These are phyloP conservation scores for Verticillium tricorpus DNA, from an alignment of 2,329 filamentous ascomycete species.

Conservation along the genomic window DNA sequence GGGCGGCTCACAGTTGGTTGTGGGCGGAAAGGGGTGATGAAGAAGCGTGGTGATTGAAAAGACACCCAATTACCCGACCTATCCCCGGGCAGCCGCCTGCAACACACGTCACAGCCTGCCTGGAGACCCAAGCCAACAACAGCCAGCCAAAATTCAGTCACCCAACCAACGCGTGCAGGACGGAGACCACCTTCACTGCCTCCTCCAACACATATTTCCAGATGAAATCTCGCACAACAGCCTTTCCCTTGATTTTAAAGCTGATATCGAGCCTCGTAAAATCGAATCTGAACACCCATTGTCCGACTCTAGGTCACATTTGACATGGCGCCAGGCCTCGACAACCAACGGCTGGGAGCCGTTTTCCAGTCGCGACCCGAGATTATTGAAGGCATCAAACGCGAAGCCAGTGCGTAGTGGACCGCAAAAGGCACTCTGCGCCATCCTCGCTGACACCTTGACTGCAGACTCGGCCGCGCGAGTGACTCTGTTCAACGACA, in stretches of 20 bases:
- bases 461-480: constrained; percentile 44
- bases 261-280: too few relatives aligned
- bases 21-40: neutral
- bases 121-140: neutral
- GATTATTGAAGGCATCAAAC: constrained; percentile 48
- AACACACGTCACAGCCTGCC: neutral
- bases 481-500: constrained; percentile 52
- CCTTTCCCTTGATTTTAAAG: neutral
- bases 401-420: constrained; percentile 42
- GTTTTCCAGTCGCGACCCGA: constrained; percentile 54
- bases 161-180: neutral
- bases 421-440: neutral
- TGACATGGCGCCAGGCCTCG: constrained; percentile 40
- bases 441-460: neutral
- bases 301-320: neutral
- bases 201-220: neutral
- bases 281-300: neutral
- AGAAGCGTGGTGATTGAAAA: neutral
- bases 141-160: neutral
- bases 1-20: too few relatives aligned
- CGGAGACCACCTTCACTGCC: neutral
- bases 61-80: neutral
- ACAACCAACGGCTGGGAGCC: constrained; percentile 42
- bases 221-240: neutral
- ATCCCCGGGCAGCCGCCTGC: neutral